A percentile compares a stretch with the other conserved stretches of the same genome.
phyloP scores from a whole-genome alignment of 1,284 basidiomycete genomes.

The Heterobasidion annosum region DNA sequence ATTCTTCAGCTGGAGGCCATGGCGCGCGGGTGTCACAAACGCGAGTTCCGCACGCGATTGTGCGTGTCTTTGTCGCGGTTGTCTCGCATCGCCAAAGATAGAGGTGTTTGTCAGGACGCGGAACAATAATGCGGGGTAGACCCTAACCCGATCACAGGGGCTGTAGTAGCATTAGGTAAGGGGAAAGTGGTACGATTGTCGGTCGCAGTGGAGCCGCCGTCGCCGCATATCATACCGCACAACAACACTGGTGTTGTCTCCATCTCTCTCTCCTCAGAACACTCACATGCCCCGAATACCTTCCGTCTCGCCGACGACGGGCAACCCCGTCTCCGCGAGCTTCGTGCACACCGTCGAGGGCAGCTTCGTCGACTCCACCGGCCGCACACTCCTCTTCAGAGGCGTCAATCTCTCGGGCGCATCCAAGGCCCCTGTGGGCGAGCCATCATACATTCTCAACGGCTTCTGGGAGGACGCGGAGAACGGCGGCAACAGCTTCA shows the following conservation, averaged over 20 bases:
- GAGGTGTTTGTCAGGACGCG: no score
- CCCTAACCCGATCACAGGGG: no score
- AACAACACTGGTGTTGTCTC: not conserved
- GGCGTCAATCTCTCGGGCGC: slow-evolving; percentile 92
- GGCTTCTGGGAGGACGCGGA: slow-evolving; percentile 90
- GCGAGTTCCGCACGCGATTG: no score
- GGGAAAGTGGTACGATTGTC: no score
- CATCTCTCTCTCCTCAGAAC: not conserved
- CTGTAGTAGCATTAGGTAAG: no score
- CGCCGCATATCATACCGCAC: no score
- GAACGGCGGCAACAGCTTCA: slow-evolving; percentile 62
- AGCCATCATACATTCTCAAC: slow-evolving; percentile 60
- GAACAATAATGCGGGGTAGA: no score
- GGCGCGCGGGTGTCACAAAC: no score
- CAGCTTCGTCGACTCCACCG: slow-evolving; percentile 79
- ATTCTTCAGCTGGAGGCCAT: no score
- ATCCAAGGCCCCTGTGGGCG: slow-evolving; percentile 72
- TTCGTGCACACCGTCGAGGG: slow-evolving; percentile 65
- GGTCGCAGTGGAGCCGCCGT: no score
- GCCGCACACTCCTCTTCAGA: slow-evolving; percentile 79
- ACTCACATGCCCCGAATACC: slow-evolving; percentile 49
- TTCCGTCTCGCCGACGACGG: slow-evolving; percentile 60
- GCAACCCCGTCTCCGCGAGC: slow-evolving; percentile 36
- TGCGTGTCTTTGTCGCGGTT: no score
- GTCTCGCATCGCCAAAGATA: no score